phyloP scores from a whole-genome alignment of 1,139 yeast genomes.

The Ogataea hybrid region DNA sequence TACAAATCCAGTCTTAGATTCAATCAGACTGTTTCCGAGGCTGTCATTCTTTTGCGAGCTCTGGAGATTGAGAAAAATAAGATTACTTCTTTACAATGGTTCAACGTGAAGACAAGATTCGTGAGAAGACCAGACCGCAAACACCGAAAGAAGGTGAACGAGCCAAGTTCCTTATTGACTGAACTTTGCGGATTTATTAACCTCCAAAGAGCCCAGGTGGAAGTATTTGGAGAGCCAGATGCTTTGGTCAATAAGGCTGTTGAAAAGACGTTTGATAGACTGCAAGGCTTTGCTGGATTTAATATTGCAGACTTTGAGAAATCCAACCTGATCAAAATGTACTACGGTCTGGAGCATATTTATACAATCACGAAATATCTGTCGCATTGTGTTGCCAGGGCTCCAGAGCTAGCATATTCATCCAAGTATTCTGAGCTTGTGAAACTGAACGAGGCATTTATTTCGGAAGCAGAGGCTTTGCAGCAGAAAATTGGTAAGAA shows the following conservation, averaged over 20 bases:
- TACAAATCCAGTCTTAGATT: slow-evolving; percentile 14
- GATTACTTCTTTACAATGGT: slow-evolving; percentile 15
- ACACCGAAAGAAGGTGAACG: slow-evolving; percentile 3
- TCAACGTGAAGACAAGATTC: slow-evolving; percentile 12
- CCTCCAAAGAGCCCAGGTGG: slow-evolving; percentile 9
- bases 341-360: slow-evolving; percentile 22
- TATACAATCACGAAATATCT: slow-evolving; percentile 22
- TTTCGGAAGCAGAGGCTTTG: slow-evolving; percentile 4
- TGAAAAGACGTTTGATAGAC: slow-evolving; percentile 5
- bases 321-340: slow-evolving; percentile 12
- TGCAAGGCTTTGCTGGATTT: slow-evolving; percentile 5
- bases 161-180: slow-evolving; percentile 16
- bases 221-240: not conserved
- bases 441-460: slow-evolving; percentile 1
- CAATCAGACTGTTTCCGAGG: slow-evolving; percentile 22
- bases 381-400: slow-evolving; percentile 13
- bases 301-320: slow-evolving; percentile 8
- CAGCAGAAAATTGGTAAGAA: not conserved
- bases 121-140: slow-evolving; percentile 10
- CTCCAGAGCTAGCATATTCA: slow-evolving; percentile 1
- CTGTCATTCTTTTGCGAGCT: slow-evolving; percentile 26
- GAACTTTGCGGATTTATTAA: slow-evolving; percentile 8
- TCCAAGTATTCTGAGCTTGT: not conserved
- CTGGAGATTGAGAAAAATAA: slow-evolving; percentile 18
- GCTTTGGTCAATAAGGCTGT: slow-evolving; percentile 8